These are phyloP conservation scores for Penicillium expansum DNA, from an alignment of 2,329 filamentous ascomycete genomes.

Conservation along the genomic window DNA sequence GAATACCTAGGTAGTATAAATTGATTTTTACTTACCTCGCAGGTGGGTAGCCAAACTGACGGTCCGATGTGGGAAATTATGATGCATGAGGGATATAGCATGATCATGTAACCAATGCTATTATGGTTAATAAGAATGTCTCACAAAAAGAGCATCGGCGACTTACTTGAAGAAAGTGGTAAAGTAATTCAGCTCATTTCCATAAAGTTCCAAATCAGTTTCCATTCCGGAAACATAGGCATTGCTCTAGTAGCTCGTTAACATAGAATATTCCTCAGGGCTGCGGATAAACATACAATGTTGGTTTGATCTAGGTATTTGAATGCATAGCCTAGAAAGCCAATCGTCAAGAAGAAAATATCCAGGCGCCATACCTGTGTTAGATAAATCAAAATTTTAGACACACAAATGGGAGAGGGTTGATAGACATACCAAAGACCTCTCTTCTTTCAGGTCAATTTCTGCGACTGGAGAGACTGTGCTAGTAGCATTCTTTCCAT, in stretches of 20 bases:
- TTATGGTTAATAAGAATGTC: background rate
- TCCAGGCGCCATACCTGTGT: background rate
- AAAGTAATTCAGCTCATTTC: background rate
- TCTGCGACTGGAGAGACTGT: background rate
- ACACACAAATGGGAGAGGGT: background rate
- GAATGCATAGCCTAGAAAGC: background rate
- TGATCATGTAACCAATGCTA: background rate
- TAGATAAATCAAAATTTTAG: background rate
- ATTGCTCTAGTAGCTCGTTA: background rate
- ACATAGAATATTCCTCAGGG: background rate
- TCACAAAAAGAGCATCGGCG: background rate
- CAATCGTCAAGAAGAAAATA: background rate
- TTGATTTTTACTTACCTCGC: background rate
- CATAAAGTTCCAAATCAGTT: background rate
- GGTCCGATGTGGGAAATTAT: background rate
- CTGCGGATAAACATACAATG: background rate
- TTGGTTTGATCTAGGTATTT: background rate
- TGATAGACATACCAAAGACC: background rate
- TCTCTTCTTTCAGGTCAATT: background rate
- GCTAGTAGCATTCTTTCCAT: background rate
- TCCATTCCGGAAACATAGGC: background rate
- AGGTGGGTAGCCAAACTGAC: background rate
- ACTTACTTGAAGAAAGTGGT: background rate
- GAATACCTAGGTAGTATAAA: background rate
- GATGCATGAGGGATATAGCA: background rate